Conservation (phyloP, 495 filamentous ascomycete genomes). For the Lepidopterella palustris region DNA sequence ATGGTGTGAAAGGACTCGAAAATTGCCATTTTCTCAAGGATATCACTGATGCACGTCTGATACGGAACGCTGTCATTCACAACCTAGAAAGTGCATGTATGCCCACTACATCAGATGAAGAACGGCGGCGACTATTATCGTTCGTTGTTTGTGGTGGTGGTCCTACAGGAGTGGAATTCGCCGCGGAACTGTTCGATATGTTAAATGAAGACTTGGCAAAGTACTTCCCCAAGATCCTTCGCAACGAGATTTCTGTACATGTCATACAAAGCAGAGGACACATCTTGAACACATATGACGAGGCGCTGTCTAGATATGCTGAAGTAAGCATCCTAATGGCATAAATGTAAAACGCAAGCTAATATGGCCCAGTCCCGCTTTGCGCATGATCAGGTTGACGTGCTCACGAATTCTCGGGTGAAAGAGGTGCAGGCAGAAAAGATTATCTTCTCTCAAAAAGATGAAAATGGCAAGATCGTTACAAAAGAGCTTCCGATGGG, state of each 20-base stretch:
- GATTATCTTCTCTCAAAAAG: constrained; percentile 81
- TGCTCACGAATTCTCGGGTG: constrained; percentile 86
- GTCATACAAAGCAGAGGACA: constrained; percentile 89
- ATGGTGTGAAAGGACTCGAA: constrained; percentile 93
- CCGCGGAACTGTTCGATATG: constrained; percentile 91
- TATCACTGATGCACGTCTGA: constrained; percentile 80
- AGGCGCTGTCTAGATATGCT: constrained; percentile 84
- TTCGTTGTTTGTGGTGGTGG: constrained; percentile 95
- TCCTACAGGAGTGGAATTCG: constrained; percentile 95
- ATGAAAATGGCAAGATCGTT: constrained; percentile 61
- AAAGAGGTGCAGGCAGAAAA: constrained; percentile 76
- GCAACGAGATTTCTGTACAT: constrained; percentile 96
- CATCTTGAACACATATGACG: constrained; percentile 98
- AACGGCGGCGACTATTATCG: constrained; percentile 78
- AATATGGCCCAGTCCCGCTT: constrained; percentile 54
- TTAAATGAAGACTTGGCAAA: constrained; percentile 87
- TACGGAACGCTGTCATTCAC: constrained; percentile 82
- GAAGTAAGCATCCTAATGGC: constrained; percentile 47
- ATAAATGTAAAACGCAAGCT: not conserved
- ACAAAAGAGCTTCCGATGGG: constrained; percentile 92
- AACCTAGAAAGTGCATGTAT: constrained; percentile 92
- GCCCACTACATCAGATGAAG: constrained; percentile 84
- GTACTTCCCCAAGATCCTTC: constrained; percentile 78
- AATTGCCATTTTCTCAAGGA: constrained; percentile 92
- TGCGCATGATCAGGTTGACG: constrained; percentile 79